Evolutionary conservation across 2,329 filamentous ascomycete species (phyloP), one percentile per base, ranked within the genome.

Genomic region (Sarocladium strictum): DNA sequence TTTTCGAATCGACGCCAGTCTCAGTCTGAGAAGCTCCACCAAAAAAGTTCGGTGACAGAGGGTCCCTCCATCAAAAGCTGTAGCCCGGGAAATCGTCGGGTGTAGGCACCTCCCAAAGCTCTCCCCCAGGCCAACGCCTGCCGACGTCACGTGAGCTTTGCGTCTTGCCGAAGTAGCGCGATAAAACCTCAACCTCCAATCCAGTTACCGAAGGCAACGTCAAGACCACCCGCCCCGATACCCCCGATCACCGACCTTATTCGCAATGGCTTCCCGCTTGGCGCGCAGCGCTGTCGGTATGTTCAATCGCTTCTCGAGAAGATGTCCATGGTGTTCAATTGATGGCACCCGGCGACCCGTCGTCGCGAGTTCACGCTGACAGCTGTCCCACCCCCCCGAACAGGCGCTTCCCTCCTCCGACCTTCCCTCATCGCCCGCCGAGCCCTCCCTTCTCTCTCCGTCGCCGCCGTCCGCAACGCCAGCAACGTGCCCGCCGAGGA

Each of bases 201-300:
- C 67, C 68, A 76, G 72, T 70, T 71, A 68, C 70, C 65, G 62
- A 63, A 69, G 66, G 27, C 69, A 75, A 70, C 71, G 70, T 70
- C 67, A 71, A 72, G 68, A 67, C 65, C 40, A 40, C 53, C 52
- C 52, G 35, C 21, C 61, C 63, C 68, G 70, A 69, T 70, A 75
- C 69, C 72, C 70, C 37, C 75, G 78, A 77, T 76, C 75, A 73
- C 76, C 47, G 47, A 73, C 76, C 38, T 70, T 76, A 74, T 79
- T 77, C 82, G 89, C 80, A 88, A 97, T 97, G 93, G 93, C 93
- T 83, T 96, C 90, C 77, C 90, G 92, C 83, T 84, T 97, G 80
- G 90, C 87, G 84, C 91, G 89, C 84, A 92, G 86, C 83, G 90
- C 91, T 79, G 80, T 93, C 78, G 89, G 93, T 97, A 85, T 75